Base-by-base conservation (phyloP, 768 basidiomycete genomes). In the Tricholoma hemisulphureum region DNA sequence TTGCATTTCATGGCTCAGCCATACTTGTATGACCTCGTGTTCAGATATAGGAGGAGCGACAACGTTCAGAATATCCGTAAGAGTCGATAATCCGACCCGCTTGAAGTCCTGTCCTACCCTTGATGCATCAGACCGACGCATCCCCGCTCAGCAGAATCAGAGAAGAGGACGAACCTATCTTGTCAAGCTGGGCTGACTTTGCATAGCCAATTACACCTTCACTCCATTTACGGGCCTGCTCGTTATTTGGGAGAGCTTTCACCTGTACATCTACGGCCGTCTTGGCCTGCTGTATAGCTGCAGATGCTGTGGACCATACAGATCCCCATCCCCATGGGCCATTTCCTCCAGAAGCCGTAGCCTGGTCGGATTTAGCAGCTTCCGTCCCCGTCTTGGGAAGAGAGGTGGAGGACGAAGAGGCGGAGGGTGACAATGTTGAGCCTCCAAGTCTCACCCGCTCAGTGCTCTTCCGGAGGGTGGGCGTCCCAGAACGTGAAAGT, bases 21-120 rank as follows among this genome's bases (percentile, higher is more conserved):
- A 93, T 7, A 99, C 87, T 69, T 97, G 87, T 61, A 99, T 95
- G 14, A 98, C 93, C 73, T 99, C 97, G 69, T 98, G 96, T 71
- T 96, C 95, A 23, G 95, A 92, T 65, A 98, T 98, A 11, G 97
- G 97, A 39, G 97, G 97, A 0, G 97, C 97, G 58, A 99, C 96
- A 26, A 89, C 96, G 69, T 98, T 96, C 51, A 99, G 77, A 56
- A 99, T 87, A 57, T 96, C 95, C 2, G 85, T 92, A 24, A 98
- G 76, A 2, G 95, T 94, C 9, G 92, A 93, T 34, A 95, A 75
- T 26, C 94, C 93, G 24, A 91, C 89, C 51, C 88, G 83, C 68
- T 87, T 92, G 66, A 98, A 88, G 68, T 97, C 95, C 69, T 95
- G 83, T 52, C 92, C 95, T 97, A 65, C 31, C n/a, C 61, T 53